Evolutionary conservation across 148 eudicot species (phyloP), one percentile per base, ranked within the genome.

Genomic region (Fagopyrum esculentum): DNA sequence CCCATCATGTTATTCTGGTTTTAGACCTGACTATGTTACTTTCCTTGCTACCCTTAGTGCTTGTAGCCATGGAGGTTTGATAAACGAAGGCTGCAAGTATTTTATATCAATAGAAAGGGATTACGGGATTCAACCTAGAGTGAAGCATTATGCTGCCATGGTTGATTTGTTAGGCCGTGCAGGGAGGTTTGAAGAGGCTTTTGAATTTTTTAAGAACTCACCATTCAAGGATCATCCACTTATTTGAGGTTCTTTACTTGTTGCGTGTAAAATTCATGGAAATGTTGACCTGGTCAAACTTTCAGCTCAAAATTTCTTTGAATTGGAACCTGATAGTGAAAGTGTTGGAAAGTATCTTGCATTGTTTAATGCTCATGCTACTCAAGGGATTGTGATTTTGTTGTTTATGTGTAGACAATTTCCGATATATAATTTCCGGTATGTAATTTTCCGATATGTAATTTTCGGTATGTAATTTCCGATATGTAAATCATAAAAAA

Each of bases 51-150:
- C 92, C 50, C 92, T 95, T 73, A 86, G 85, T 84, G 97, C 98
- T 79, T 95, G 98, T 83, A 89, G 94, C 82, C 96, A 90, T 84
- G 89, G 91, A 73, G 98, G 98, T 76, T 82, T 92, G 79, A 92
- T 95, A 22, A 78, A 82, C 69, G 85, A 92, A 78, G 97, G 96
- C 45, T 80, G 89, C 84, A 79, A 85, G 74, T 88, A 89, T 74
- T 92, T 92, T 75, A 73, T 70, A 3, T 88, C 87, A 22, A 90
- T 94, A 91, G 76, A 55, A 73, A 88, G 84, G 71, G 90, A 89
- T 76, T 89, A 82, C 83, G 88, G 89, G 9, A 85, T 93, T 79
- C 85, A 83, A 69, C 98, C 93, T 15, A 80, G 79, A 76, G 85
- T 77, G 71, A 90, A 90, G 74, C 98, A 93, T 76, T 90, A 81